Percentiles rank a stretch among this genome's conserved stretches.
Evolutionary conservation across 768 basidiomycete genomes (phyloP).

Genomic region (Tephrocybe rancida): DNA sequence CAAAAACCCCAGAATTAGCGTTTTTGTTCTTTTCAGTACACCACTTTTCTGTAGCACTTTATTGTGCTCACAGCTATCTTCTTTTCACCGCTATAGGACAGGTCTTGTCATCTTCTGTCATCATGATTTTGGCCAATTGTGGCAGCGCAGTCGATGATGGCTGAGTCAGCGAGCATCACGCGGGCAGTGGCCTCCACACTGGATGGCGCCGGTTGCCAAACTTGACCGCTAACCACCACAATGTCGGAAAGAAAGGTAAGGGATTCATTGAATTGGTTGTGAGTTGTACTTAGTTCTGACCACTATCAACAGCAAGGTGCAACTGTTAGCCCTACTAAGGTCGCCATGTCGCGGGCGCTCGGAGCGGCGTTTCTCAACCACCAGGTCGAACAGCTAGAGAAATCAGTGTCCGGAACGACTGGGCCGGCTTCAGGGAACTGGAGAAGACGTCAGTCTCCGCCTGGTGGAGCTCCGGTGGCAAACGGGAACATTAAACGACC

Average conservation of each 20-base stretch:
- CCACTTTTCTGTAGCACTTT: too few species aligned
- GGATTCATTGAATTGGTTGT: not conserved
- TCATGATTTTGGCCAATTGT: not conserved
- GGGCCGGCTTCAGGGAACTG: slow-evolving; percentile 60
- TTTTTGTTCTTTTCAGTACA: too few species aligned
- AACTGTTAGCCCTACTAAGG: slow-evolving; percentile 48
- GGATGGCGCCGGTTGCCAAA: not conserved
- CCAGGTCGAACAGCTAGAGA: slow-evolving; percentile 88
- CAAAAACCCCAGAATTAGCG: too few species aligned
- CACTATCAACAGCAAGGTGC: slow-evolving; percentile 18
- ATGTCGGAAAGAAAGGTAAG: slow-evolving; percentile 18
- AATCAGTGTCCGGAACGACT: slow-evolving; percentile 51
- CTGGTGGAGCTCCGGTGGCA: slow-evolving; percentile 1
- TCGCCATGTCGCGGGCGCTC: slow-evolving; percentile 85
- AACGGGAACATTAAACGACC: slow-evolving; percentile 32
- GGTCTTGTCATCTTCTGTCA: not conserved
- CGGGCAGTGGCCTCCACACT: not conserved
- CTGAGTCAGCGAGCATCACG: slow-evolving; percentile 17
- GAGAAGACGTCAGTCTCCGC: slow-evolving; percentile 47
- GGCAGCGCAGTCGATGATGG: not conserved
- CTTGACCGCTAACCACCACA: not conserved
- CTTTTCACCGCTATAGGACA: not conserved
- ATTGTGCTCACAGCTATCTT: too few species aligned
- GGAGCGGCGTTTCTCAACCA: slow-evolving; percentile 88
- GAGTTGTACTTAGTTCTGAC: not conserved